Evolutionary conservation across 495 filamentous ascomycete species (phyloP), one percentile per base, ranked within the genome.

Genomic region (Hyphodiscus hymeniophilus): DNA sequence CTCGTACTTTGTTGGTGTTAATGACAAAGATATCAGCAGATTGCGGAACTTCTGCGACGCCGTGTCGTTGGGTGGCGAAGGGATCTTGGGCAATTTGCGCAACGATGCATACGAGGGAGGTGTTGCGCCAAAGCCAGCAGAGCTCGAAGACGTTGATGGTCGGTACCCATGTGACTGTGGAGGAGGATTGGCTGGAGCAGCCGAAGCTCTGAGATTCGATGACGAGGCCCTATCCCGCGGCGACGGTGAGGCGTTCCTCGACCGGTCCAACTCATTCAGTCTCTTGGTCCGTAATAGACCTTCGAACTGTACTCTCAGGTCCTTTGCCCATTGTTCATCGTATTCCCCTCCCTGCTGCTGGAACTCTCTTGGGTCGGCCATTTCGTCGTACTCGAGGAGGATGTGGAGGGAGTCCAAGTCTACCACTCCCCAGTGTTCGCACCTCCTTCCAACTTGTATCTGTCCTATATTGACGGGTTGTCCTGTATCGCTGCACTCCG

Each of bases 1-100:
- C 68, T 99, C 92, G 67, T 95, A 99, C 60, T 87, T 89, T 16
- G 79, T 85, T 10, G 92, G 92, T 21, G 85, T 92, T 22, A 79
- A 71, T 3, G 92, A 92, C 7, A 97, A 66, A 3, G 84, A 81
- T 39, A 89, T 72, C 3, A 99, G 71, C 28, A 89, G 70, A 66
- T 84, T 94, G 40, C 84, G 80, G 61, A 97, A 96, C 54, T 86
- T 91, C 22, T 86, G 69, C 1, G 86, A 87, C 15, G 73, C 68
- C 34, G 75, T 62, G 63, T 94, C 87, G 15, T 72, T 67, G 0
- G 92, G 88, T 6, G 88, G 77, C 15, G 80, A 79, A 4, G 92
- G 89, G 30, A 94, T 74, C 54, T 85, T 84, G 34, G 92, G 90
- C 20, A 91, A 70, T 51, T 85, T 84, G 34, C 82, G 77, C 16